phyloP scores from a whole-genome alignment of 106 monocot genomes.

The Amphibolis antarctica region DNA sequence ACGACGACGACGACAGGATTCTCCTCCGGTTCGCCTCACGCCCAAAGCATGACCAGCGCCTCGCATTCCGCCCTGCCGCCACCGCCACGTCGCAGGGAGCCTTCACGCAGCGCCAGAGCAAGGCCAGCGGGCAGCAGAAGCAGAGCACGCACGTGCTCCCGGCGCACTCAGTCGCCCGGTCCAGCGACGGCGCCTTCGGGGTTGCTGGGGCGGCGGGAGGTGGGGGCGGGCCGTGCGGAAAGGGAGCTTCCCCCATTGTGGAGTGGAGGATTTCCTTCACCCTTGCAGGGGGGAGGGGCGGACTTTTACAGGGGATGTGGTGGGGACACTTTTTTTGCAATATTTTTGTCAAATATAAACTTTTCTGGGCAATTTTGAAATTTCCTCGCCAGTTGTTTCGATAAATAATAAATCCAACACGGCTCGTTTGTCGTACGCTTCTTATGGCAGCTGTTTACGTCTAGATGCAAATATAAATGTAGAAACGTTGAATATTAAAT shows the following conservation, averaged over 20 bases:
- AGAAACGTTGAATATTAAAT: no score
- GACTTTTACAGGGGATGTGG: no score
- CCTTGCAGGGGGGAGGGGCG: no score
- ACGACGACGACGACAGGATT: constrained; percentile 14
- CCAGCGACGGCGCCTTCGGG: background rate
- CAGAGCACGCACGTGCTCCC: constrained; percentile 19
- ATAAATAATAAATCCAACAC: no score
- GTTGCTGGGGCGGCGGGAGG: background rate
- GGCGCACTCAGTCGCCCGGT: constrained; percentile 8
- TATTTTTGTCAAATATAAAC: no score
- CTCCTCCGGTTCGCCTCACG: background rate
- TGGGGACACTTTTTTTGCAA: no score
- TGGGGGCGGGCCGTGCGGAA: background rate
- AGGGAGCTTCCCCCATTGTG: background rate
- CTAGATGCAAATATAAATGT: no score
- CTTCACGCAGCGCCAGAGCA: constrained; percentile 14
- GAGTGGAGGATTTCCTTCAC: no score
- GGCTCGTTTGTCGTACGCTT: no score
- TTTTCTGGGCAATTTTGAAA: no score
- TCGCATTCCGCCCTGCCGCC: background rate
- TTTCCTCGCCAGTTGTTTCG: no score
- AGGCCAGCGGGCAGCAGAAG: constrained; percentile 20
- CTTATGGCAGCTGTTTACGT: no score
- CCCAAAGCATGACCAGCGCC: background rate
- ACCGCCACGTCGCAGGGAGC: constrained; percentile 4